phyloP scores from a whole-genome alignment of 106 monocot species.

The Vanilla planifolia region DNA sequence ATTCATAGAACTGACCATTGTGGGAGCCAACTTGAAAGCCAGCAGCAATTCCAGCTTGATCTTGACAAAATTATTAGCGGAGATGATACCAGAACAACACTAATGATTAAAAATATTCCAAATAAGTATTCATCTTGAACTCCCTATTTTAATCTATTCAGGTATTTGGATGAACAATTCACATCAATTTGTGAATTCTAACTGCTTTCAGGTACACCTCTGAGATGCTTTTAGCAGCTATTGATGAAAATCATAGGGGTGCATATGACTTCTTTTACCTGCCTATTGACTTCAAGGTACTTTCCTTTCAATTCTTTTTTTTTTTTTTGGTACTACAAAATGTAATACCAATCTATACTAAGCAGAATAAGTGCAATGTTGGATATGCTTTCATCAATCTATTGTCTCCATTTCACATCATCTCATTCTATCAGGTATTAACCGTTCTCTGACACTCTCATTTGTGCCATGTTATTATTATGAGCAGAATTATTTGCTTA shows the following conservation, averaged over 20 bases:
- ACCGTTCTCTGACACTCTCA: not conserved
- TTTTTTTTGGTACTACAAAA: too few relatives aligned
- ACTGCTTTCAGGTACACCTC: constrained; percentile 65
- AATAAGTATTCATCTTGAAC: constrained; percentile 50
- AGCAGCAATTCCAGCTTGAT: constrained; percentile 63
- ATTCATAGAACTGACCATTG: constrained; percentile 20
- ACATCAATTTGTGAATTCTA: not conserved
- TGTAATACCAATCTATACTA: not conserved
- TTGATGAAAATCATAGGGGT: constrained; percentile 71
- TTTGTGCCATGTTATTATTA: not conserved
- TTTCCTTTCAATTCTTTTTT: not conserved
- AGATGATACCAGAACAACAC: constrained; percentile 71
- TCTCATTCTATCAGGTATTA: constrained; percentile 70
- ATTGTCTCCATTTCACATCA: constrained; percentile 55
- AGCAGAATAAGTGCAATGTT: constrained; percentile 94
- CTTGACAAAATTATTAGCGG: constrained; percentile 69
- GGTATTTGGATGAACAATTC: not conserved
- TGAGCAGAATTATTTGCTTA: not conserved
- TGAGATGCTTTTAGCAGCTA: constrained; percentile 76
- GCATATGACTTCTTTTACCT: constrained; percentile 84
- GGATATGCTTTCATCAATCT: constrained; percentile 93
- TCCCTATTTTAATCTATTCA: not conserved
- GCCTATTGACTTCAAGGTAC: constrained; percentile 96
- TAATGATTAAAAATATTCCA: constrained; percentile 96
- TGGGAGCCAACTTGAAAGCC: constrained; percentile 37